Evolutionary conservation across 768 basidiomycete species (phyloP).

Genomic region (Amanita pallidorosea): DNA sequence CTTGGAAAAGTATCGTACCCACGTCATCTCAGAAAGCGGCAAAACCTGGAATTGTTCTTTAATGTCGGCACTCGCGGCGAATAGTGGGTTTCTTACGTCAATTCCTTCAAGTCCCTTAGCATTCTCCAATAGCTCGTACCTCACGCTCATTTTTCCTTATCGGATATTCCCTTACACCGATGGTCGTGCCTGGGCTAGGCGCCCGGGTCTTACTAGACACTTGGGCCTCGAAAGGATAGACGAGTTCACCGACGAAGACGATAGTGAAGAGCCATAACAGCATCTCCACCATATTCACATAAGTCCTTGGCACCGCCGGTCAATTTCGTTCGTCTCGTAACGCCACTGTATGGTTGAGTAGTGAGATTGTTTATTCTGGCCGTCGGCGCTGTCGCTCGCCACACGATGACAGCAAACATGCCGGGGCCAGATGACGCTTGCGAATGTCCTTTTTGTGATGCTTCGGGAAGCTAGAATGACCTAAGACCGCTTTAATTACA

Average conservation of each 20-base stretch:
- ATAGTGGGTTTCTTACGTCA: conserved; percentile 46
- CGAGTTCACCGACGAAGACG: conserved; percentile 79
- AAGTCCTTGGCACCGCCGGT: neutral
- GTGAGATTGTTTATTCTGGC: neutral
- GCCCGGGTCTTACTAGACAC: conserved; percentile 51
- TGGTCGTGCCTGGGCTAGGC: conserved; percentile 72
- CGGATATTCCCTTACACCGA: conserved; percentile 76
- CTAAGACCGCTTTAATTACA: conserved; percentile 42
- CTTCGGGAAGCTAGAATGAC: conserved; percentile 45
- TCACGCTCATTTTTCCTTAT: conserved; percentile 76
- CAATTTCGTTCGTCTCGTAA: no score
- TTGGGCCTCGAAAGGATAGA: conserved; percentile 62
- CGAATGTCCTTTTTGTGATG: conserved; percentile 12
- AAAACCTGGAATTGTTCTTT: conserved; percentile 79
- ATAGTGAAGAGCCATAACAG: conserved; percentile 17
- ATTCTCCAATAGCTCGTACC: conserved; percentile 41
- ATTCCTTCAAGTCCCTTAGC: neutral
- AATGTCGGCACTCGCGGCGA: conserved; percentile 62
- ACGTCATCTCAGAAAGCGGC: conserved; percentile 27
- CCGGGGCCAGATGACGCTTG: conserved; percentile 87
- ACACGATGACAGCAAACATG: conserved; percentile 17
- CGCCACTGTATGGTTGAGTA: neutral
- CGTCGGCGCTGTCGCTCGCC: neutral
- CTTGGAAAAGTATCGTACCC: neutral
- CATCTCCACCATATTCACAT: no score